phyloP scores from a whole-genome alignment of 2,329 filamentous ascomycete species.

The Coniochaeta sp. region DNA sequence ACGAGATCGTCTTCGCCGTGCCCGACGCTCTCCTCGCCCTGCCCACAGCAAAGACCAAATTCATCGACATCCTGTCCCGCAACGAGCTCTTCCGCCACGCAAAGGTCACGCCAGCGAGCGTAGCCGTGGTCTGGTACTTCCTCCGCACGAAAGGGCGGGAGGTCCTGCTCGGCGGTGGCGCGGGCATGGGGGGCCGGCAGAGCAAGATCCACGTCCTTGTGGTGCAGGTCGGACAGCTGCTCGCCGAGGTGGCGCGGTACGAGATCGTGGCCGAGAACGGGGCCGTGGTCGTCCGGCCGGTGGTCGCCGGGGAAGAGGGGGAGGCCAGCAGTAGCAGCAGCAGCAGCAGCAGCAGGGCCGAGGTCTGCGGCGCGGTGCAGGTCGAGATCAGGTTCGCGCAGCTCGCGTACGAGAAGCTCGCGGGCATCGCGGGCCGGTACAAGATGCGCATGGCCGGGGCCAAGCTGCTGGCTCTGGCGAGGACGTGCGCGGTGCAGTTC shows the following conservation, averaged over 20 bases:
- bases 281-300: not conserved
- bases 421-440: not conserved
- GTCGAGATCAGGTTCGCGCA: not conserved
- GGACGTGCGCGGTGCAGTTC: not conserved
- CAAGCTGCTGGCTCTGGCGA: not conserved
- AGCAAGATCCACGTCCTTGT: not conserved
- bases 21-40: not conserved
- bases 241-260: not conserved
- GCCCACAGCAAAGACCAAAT: not conserved
- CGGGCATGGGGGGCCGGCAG: not conserved
- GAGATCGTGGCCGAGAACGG: not conserved
- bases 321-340: not conserved
- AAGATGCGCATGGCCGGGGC: not conserved
- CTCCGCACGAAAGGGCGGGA: not conserved
- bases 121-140: not conserved
- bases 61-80: not conserved
- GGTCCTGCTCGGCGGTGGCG: not conserved
- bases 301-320: too few species aligned
- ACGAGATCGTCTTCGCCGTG: slow-evolving; percentile 2
- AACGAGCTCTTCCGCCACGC: not conserved
- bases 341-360: too few species aligned
- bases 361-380: not conserved
- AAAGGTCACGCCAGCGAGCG: not conserved
- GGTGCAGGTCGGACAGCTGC: not conserved
- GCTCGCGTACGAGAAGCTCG: not conserved